Evolutionary conservation across 192 early-diverging fungal genomes (phyloP).

Genomic region (Linnemannia hyalina): DNA sequence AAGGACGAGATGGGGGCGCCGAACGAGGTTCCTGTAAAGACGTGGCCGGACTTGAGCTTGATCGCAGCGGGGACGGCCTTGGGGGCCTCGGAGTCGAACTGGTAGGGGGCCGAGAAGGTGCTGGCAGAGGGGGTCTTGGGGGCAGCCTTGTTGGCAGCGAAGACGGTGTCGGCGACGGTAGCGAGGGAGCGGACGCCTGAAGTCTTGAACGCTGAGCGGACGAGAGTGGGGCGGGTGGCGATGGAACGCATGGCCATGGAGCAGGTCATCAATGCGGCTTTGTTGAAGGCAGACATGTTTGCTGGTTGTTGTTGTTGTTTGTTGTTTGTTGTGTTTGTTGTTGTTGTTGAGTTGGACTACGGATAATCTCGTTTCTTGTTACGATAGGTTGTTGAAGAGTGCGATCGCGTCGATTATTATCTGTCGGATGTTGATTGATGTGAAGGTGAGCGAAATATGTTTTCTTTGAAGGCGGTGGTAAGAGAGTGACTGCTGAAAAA

Average conservation of each 20-base stretch:
- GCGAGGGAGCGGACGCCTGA: conserved; percentile 55
- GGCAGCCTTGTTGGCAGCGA: conserved; percentile 55
- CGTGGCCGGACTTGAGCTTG: conserved; percentile 84
- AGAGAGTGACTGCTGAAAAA: conserved; percentile 32
- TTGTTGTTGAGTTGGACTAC: conserved; percentile 17
- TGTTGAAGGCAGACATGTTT: conserved; percentile 35
- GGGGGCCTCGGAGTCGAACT: conserved; percentile 45
- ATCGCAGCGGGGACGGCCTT: conserved; percentile 73
- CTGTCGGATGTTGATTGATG: not conserved
- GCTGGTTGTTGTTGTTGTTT: conserved; percentile 25
- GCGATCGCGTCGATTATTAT: not conserved
- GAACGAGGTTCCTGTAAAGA: conserved; percentile 89
- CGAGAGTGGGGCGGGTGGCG: conserved; percentile 14
- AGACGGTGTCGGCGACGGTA: conserved; percentile 68
- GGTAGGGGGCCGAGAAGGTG: conserved; percentile 35
- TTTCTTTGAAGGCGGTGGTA: not conserved
- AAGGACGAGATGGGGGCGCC: conserved; percentile 78
- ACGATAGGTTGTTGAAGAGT: conserved; percentile 6
- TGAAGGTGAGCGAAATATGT: not conserved
- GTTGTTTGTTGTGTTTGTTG: conserved; percentile 17
- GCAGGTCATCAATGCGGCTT: conserved; percentile 35
- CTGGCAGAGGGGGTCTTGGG: conserved; percentile 37
- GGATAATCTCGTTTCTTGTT: conserved; percentile 13
- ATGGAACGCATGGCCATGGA: conserved; percentile 9
- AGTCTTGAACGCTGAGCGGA: conserved; percentile 19